phyloP scores from a whole-genome alignment of 805 yeast species.

The Starmerella asiatica region DNA sequence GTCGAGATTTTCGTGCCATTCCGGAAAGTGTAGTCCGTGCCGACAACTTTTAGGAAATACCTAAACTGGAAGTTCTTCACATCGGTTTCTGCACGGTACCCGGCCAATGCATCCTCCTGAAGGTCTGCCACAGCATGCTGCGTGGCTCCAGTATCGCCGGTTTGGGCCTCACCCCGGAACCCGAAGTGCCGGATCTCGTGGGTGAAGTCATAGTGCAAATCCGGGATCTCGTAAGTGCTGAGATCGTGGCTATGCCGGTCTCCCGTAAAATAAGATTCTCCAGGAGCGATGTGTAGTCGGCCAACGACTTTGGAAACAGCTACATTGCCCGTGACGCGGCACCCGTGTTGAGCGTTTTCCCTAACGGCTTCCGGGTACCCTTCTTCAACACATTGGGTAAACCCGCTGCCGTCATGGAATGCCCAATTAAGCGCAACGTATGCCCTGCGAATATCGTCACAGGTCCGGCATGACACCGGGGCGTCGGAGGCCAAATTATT shows the following conservation, averaged over 20 bases:
- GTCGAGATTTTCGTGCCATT: conserved; percentile 48
- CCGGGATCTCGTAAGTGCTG: conserved; percentile 48
- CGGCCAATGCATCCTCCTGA: conserved; percentile 15
- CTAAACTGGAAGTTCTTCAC: conserved; percentile 52
- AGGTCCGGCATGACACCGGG: conserved; percentile 59
- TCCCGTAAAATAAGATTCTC: conserved; percentile 48
- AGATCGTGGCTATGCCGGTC: conserved; percentile 69
- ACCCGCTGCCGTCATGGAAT: conserved; percentile 73
- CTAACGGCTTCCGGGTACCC: conserved; percentile 60
- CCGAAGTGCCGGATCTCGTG: conserved; percentile 70
- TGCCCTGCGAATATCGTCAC: conserved; percentile 68
- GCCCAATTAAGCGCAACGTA: conserved; percentile 74
- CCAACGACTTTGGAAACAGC: conserved; percentile 78
- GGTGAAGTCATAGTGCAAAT: conserved; percentile 52
- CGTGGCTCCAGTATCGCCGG: conserved; percentile 37
- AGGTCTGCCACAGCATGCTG: conserved; percentile 30
- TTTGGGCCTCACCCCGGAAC: conserved; percentile 52
- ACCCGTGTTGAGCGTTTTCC: conserved; percentile 63
- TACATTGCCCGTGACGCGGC: conserved; percentile 70
- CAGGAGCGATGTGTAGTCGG: conserved; percentile 91
- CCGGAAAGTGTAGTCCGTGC: conserved; percentile 68
- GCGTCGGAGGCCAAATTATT: conserved; percentile 37
- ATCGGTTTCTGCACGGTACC: conserved; percentile 27
- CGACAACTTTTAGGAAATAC: conserved; percentile 79
- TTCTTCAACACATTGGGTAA: conserved; percentile 82